Conservation (phyloP, 768 basidiomycete species). For the Trametes maxima region DNA sequence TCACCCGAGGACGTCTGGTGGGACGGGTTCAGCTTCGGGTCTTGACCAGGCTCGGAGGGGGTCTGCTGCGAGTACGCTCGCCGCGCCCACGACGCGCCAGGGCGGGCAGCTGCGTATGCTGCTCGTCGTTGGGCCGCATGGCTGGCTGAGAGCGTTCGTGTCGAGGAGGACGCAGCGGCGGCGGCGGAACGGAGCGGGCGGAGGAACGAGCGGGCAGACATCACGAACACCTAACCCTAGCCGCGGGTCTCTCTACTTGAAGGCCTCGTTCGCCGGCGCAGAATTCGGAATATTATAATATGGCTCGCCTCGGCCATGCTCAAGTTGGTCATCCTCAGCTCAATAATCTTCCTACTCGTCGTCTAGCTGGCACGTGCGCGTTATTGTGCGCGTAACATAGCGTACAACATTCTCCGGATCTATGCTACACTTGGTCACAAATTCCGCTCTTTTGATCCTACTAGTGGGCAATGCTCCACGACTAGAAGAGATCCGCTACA, state of each 20-base stretch:
- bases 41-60: not conserved
- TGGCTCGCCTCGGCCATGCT: not conserved
- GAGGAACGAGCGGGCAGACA: conserved; percentile 18
- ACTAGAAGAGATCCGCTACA: not conserved
- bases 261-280: not conserved
- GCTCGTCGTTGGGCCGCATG: not conserved
- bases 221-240: conserved; percentile 20
- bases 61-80: conserved; percentile 21
- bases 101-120: too few species aligned
- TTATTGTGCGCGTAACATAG: too few species aligned
- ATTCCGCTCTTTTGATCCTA: too few species aligned
- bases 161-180: conserved; percentile 10
- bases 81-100: not conserved
- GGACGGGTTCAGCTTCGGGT: conserved; percentile 18
- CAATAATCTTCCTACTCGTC: too few species aligned
- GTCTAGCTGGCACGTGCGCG: too few species aligned
- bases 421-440: too few species aligned
- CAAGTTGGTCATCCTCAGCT: not conserved
- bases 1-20: conserved; percentile 24
- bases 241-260: not conserved
- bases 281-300: too few species aligned
- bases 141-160: not conserved
- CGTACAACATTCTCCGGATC: too few species aligned
- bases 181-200: conserved; percentile 4
- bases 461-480: too few species aligned